These are phyloP conservation scores for Arthrobotrys sphaeroides DNA, from an alignment of 2,329 filamentous ascomycete species.

Conservation along the genomic window DNA sequence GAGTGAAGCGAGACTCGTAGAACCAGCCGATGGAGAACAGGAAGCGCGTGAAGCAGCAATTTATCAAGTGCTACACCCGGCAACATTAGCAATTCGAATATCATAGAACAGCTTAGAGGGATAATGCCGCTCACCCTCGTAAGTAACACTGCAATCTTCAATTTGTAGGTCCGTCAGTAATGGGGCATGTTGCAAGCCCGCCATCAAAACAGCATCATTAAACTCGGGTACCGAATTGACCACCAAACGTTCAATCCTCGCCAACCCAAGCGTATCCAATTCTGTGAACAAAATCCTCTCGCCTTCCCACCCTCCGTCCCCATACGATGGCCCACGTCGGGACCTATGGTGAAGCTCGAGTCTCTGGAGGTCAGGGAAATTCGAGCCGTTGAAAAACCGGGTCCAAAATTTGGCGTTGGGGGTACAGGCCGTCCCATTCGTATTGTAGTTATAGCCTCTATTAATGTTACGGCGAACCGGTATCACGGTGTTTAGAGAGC, in stretches of 20 bases:
- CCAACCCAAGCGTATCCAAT: conserved; percentile 53
- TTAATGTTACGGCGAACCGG: conserved; percentile 52
- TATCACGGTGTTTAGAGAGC: conserved; percentile 51
- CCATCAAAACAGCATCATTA: conserved; percentile 56
- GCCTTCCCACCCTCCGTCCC: conserved; percentile 15
- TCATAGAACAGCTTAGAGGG: background rate
- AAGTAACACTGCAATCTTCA: conserved; percentile 53
- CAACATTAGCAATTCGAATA: background rate
- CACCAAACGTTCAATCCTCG: conserved; percentile 55
- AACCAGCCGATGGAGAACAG: conserved; percentile 54
- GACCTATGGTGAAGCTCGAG: conserved; percentile 54
- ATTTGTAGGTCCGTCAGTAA: conserved; percentile 55
- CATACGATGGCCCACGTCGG: conserved; percentile 1
- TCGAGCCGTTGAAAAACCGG: conserved; percentile 56
- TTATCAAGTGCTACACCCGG: conserved; percentile 29
- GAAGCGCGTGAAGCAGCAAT: conserved; percentile 50
- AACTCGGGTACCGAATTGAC: conserved; percentile 56
- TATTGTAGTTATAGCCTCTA: conserved; percentile 21
- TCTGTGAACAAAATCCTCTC: conserved; percentile 42
- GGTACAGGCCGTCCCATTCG: conserved; percentile 21
- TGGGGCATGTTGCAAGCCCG: conserved; percentile 54
- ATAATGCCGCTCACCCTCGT: conserved; percentile 45
- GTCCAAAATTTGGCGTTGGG: conserved; percentile 56
- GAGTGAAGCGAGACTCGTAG: conserved; percentile 52
- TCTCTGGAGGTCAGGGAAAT: conserved; percentile 55